These are phyloP conservation scores for Saccharomycopsis javanensis DNA, from an alignment of 805 yeast species.

Conservation along the genomic window DNA sequence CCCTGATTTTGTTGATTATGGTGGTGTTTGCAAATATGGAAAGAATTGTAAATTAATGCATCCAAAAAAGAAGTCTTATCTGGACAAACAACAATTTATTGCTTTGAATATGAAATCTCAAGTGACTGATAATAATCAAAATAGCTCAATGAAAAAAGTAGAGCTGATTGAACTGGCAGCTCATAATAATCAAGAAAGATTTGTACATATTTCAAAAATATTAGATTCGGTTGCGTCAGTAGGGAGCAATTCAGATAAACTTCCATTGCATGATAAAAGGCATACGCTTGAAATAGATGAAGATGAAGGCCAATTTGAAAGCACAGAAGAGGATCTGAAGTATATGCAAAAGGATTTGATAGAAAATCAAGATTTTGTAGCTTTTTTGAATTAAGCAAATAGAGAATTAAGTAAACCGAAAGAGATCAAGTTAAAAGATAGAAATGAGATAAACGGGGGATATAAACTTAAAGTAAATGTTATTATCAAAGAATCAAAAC, in stretches of 20 bases:
- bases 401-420: too few relatives aligned
- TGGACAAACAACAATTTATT: background rate
- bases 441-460: too few relatives aligned
- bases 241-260: background rate
- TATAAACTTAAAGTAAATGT: too few relatives aligned
- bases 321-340: background rate
- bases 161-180: background rate
- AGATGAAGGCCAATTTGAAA: background rate
- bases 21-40: constrained; percentile 46
- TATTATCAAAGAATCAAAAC: too few relatives aligned
- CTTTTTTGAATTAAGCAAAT: too few relatives aligned
- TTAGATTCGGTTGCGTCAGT: background rate
- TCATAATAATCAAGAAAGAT: background rate
- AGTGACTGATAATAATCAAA: background rate
- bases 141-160: too few relatives aligned
- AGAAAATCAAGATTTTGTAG: constrained; percentile 9
- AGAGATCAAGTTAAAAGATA: too few relatives aligned
- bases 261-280: too few relatives aligned
- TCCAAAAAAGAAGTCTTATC: constrained; percentile 24
- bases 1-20: constrained; percentile 42
- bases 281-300: background rate
- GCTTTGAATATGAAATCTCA: background rate
- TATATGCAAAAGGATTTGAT: background rate
- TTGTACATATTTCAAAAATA: background rate
- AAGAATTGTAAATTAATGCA: constrained; percentile 46